Evolutionary conservation across 257 asterid genomes (phyloP), one percentile per base, ranked within the genome.

Genomic region (Sherardia arvensis): DNA sequence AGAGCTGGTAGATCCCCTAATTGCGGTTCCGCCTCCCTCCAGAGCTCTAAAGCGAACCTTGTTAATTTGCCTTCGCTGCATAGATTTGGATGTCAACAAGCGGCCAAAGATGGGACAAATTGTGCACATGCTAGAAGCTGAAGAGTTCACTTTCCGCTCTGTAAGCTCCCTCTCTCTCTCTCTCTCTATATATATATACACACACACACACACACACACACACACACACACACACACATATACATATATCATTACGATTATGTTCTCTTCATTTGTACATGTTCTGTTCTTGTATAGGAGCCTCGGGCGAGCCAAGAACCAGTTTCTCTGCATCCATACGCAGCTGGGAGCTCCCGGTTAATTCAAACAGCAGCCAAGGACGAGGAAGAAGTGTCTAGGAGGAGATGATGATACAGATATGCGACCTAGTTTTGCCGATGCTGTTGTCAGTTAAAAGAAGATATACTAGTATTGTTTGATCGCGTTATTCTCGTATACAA

Each of bases 51-150:
- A 90, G 81, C 83, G 97, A 74, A 78, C 80, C 54, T 68, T 93
- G 59, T 68, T 93, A 59, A 74, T 93, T 66, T 90, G 97, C 78
- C 94, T 93, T 21, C 92, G 99, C 49, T 93, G 96, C 66, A 83
- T 90, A 56, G 97, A 93, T 77, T 63, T 84, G 81, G 91, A 93
- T 62, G 90, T 94, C 34, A 83, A 74, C 77, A 90, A 93, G 82
- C 87, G 99, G 53, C 99, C 99, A 20, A 93, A 83, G 84, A 93
- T 93, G 97, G 96, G 99, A 9, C 99, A 93, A 71, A 85, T 93
- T 45, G 88, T 87, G 26, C 95, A 93, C 76, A 93, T 93, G 99
- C 99, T 93, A 8, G 99, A 93, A 83, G 90, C 97, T 7, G 97
- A 90, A 69, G 97, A 87, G 64, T 81, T 84, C 61, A 88, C 96